Base-by-base conservation (phyloP, 345 rosid species). In the Balakata baccata region DNA sequence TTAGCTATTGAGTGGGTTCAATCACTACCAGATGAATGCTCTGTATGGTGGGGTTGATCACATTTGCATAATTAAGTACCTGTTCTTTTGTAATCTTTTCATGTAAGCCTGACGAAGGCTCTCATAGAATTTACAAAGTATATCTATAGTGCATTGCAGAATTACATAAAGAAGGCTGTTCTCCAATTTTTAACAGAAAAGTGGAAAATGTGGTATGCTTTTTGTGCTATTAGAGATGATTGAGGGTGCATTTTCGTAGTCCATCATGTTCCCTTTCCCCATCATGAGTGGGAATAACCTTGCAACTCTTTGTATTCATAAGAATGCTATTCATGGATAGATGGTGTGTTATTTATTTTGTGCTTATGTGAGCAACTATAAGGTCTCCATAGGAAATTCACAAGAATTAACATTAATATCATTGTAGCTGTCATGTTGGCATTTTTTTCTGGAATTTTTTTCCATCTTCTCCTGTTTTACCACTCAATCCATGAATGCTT, bases 401-500 rank as follows among this genome's bases (percentile, higher is more conserved):
- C 63, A 71, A 39, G 14, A 46, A 54, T 63, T 61, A 20, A 13
- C 3, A 39, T 10, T 16, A 38, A 8, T 18, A 46, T 43, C 13
- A 65, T 53, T 69, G 46, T 22, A 10, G 11, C 25, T 67, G 70
- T 37, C 18, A 16, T 6, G 29, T 63, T 37, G 49, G 66, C 51
- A 34, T 47, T 75, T 47, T 75, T 70, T 76, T 58, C 69, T 57
- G 12, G 29, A 41, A 71, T 77, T 20, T 0, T 68, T 51, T 41
- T 64, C 60, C n/a, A 67, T 47, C 59, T 66, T 13, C 12, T 29
- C 10, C 11, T 66, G 54, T 12, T 57, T 57, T 53, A 60, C 61
- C 38, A 59, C 41, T 58, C 59, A 53, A 20, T 69, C 59, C 45
- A 22, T 66, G 70, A 14, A 46, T 66, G 41, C 66, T 10, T 20